A percentile compares a stretch with the other conserved stretches of the same genome.
These are phyloP conservation scores for Coccomyxa subellipsoidea DNA, from an alignment of 163 green algal species.

Conservation along the genomic window DNA sequence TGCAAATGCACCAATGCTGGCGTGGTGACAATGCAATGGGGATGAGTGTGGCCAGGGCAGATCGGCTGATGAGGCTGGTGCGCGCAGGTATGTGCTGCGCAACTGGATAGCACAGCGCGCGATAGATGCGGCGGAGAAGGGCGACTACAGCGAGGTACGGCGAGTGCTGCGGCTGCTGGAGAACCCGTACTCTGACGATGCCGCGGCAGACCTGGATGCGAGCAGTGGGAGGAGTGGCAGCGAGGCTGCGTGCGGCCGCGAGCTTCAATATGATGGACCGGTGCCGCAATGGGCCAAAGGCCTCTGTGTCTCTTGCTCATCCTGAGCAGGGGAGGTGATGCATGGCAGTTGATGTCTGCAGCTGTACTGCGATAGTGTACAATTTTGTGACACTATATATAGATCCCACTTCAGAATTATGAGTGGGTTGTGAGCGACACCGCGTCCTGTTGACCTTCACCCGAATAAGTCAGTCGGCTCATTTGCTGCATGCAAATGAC, in stretches of 20 bases:
- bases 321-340: not conserved
- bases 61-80: too few relatives aligned
- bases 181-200: conserved; percentile 27
- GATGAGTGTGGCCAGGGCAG: too few relatives aligned
- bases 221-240: not conserved
- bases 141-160: conserved; percentile 40
- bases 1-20: too few relatives aligned
- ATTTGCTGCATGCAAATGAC: too few relatives aligned
- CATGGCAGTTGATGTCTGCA: too few relatives aligned
- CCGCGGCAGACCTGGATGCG: conserved; percentile 9
- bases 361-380: too few relatives aligned
- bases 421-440: too few relatives aligned
- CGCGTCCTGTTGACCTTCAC: too few relatives aligned
- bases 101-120: conserved; percentile 66
- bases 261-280: conserved; percentile 20
- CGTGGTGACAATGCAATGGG: too few relatives aligned
- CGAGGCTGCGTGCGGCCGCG: not conserved
- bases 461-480: too few relatives aligned
- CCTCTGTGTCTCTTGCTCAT: conserved; percentile 27
- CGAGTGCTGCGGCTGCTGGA: conserved; percentile 32
- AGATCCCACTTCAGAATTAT: too few relatives aligned
- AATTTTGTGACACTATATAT: too few relatives aligned
- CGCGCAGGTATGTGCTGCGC: conserved; percentile 52
- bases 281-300: conserved; percentile 12
- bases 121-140: conserved; percentile 53